These are phyloP conservation scores for Alternaria sp. DNA, from an alignment of 2,329 filamentous ascomycete species.

Conservation along the genomic window DNA sequence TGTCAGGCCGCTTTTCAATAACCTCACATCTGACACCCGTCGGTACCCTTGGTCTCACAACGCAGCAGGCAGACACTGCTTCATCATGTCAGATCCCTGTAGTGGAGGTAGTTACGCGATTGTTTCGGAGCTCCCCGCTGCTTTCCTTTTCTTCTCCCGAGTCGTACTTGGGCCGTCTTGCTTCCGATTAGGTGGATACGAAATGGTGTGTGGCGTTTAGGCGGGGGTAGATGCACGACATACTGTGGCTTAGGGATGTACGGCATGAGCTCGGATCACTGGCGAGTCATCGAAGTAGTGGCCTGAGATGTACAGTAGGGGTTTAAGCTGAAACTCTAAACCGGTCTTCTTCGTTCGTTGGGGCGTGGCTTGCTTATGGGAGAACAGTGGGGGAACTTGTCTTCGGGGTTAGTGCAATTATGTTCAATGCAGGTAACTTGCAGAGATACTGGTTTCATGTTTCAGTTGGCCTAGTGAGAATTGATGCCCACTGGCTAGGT, in stretches of 20 bases:
- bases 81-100: not conserved
- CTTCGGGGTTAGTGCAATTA: not conserved
- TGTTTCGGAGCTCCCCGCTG: not conserved
- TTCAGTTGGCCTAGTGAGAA: not conserved
- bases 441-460: not conserved
- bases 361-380: not conserved
- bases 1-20: conserved; percentile 16
- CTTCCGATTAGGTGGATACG: not conserved
- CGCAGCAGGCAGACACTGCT: not conserved
- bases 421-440: not conserved
- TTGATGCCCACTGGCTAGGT: not conserved
- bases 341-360: not conserved
- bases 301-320: not conserved
- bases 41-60: not conserved
- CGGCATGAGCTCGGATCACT: not conserved
- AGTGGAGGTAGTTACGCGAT: not conserved
- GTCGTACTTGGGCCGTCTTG: conserved; percentile 10
- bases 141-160: not conserved
- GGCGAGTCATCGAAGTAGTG: not conserved
- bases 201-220: not conserved
- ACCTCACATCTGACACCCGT: conserved; percentile 8
- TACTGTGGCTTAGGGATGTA: not conserved
- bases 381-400: not conserved
- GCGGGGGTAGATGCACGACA: not conserved
- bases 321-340: not conserved